Evolutionary conservation across 129 eudicot species (phyloP).

Genomic region (Helianthus tuberosus): DNA sequence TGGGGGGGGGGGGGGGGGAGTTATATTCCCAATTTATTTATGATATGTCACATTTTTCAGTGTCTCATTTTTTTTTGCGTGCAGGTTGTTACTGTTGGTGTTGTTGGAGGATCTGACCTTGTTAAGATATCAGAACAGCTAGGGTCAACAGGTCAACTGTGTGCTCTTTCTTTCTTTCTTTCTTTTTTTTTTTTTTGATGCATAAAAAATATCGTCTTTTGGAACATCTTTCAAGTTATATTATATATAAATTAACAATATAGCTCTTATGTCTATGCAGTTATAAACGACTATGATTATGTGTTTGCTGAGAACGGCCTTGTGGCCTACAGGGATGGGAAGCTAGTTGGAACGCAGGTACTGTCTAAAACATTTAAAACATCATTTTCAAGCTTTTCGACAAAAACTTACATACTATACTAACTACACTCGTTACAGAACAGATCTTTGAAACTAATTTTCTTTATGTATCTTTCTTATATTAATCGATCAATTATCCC

Average conservation of each 20-base stretch:
- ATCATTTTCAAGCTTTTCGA: neutral
- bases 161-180: neutral
- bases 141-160: conserved; percentile 65
- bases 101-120: conserved; percentile 98
- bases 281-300: conserved; percentile 73
- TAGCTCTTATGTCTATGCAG: conserved; percentile 43
- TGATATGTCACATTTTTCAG: conserved; percentile 11
- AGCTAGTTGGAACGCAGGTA: conserved; percentile 81
- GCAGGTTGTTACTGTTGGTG: conserved; percentile 84
- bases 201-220: too few relatives aligned
- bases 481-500: conserved; percentile 1
- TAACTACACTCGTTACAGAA: conserved; percentile 1
- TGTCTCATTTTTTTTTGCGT: conserved; percentile 6
- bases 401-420: neutral
- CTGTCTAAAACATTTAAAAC: neutral
- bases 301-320: conserved; percentile 97
- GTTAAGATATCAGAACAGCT: conserved; percentile 95
- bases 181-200: too few relatives aligned
- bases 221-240: too few relatives aligned
- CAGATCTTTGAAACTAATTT: neutral
- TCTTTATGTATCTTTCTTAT: conserved; percentile 3
- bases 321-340: conserved; percentile 83
- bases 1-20: neutral
- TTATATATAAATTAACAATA: conserved; percentile 16
- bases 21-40: neutral